Evolutionary conservation across 2,329 filamentous ascomycete genomes (phyloP), one percentile per base, ranked within the genome.

Genomic region (Aspergillus persii): DNA sequence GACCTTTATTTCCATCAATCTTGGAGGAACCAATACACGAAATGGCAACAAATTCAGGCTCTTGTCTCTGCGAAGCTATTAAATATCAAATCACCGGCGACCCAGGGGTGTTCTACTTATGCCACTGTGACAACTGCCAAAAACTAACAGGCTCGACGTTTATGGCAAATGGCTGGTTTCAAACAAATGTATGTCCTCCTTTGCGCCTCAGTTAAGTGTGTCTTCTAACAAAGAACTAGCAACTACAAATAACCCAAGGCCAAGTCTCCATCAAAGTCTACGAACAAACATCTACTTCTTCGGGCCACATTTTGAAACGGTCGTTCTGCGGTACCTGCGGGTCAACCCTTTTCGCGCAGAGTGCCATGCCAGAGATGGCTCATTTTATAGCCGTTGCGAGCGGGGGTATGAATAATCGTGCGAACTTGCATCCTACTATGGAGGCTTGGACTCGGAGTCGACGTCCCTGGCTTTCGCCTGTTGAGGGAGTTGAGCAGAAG

Each of bases 91-190:
- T 68, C 3, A 59, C 55, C 15, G 66, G 64, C 3, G 29, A 48
- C 0, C 64, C 67, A 0, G 9, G 56, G n/a, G 54, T 54, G 8
- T 58, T 56, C 36, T 51, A 64, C 2, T 47, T 66, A 15, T 69
- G 67, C 55, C 63, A 69, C 59, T 69, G 67, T 49, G 55, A 65
- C 27, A 68, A 57, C 29, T 69, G 67, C 50, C 67, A 66, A 33
- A 66, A 69, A 41, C 48, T 53, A 31, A 65, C 59, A 12, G 67
- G 66, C 0, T 68, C 66, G 1, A 56, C 55, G 2, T 68, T 67
- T n/a, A 60, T 63, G 50, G 63, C 66, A 11, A 68, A 68, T 44
- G 63, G 63, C 50, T 54, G 61, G 8, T 64, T 63, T 29, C 50
- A 55, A 29, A 51, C 54, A 36, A 31, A 57, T 2, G 64, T 68